Evolutionary conservation across 805 yeast genomes (phyloP).

Genomic region (Metschnikowia continentalis): DNA sequence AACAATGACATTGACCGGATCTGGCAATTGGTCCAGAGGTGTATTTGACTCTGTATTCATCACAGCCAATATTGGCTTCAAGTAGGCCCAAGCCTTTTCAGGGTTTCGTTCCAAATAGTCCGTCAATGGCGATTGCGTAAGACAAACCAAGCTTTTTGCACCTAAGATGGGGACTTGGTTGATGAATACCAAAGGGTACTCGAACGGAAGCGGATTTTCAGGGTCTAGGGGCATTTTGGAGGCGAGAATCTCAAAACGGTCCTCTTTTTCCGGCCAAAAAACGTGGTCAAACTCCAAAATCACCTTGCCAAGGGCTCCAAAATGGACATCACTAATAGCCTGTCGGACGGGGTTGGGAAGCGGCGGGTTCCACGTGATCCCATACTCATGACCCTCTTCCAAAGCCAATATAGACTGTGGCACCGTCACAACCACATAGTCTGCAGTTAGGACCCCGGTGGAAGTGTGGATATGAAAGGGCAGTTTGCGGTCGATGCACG

Average conservation of each 20-base stretch:
- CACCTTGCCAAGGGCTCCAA: constrained; percentile 71
- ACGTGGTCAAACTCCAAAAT: constrained; percentile 58
- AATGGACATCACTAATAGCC: constrained; percentile 48
- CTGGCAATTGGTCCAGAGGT: constrained; percentile 7
- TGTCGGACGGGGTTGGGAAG: constrained; percentile 44
- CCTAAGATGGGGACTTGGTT: constrained; percentile 42
- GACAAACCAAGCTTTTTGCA: constrained; percentile 47
- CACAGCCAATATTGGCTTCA: constrained; percentile 47
- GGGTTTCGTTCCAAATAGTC: constrained; percentile 52
- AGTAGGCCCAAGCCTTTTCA: constrained; percentile 49
- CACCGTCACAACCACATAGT: constrained; percentile 66
- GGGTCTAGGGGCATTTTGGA: constrained; percentile 6
- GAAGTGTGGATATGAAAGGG: constrained; percentile 23
- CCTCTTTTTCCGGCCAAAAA: constrained; percentile 52
- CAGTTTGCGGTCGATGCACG: constrained; percentile 27
- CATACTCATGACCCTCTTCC: constrained; percentile 34
- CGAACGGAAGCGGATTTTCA: constrained; percentile 43
- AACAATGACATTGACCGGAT: constrained; percentile 35
- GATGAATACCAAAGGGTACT: constrained; percentile 58
- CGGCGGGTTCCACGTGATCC: constrained; percentile 52
- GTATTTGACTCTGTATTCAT: too few relatives aligned
- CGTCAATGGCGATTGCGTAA: constrained; percentile 73
- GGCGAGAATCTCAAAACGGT: constrained; percentile 20
- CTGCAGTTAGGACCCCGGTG: constrained; percentile 36
- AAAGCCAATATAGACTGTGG: constrained; percentile 69